Evolutionary conservation across 2,329 filamentous ascomycete species (phyloP), one percentile per base, ranked within the genome.

Genomic region (Dactylellina leptospora): DNA sequence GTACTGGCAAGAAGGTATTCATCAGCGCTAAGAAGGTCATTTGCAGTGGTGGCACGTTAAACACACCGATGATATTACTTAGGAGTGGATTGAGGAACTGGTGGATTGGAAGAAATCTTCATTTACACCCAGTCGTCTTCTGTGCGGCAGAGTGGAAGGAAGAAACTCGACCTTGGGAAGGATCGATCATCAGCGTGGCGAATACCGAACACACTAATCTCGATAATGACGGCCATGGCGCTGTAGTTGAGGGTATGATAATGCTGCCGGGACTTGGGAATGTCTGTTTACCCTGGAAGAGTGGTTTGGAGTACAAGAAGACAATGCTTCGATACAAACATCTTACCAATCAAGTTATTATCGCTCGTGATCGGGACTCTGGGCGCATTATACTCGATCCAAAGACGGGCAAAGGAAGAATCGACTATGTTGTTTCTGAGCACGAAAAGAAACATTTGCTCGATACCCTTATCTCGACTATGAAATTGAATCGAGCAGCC

Each of bases 151-250:
- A 88, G n/a, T 92, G 89, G 79, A 83, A 89, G 28, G 84, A 92
- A 69, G 87, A 90, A 33, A 84, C 88, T 18, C 84, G 83, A n/a
- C 87, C 87, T 0, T 91, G 88, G 88, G 87, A 88, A 79, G 83
- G 92, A 13, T 85, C 87, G 1, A 93, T 93, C 75, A 85, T 97
- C 68, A 97, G 93, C 0, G 85, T 87, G 2, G 88, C 93, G 16
- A 88, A 91, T 74, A 86, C 84, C 44, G 87, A 90, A 59, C 91
- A 93, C 75, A 90, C 96, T 74, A 89, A 97, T 75, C 83, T 93
- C 0, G 92, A 96, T 78, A 86, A 86, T 4, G 83, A 87, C 42
- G 91, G 92, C 64, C 91, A 97, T 76, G 93, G 93, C 38, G 84
- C 85, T 51, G 96, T 96, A 79, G 82, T 97, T 25, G 92, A 97